Evolutionary conservation across 2,329 filamentous ascomycete species (phyloP).

Genomic region (Ophiocordyceps camponoti-floridani): DNA sequence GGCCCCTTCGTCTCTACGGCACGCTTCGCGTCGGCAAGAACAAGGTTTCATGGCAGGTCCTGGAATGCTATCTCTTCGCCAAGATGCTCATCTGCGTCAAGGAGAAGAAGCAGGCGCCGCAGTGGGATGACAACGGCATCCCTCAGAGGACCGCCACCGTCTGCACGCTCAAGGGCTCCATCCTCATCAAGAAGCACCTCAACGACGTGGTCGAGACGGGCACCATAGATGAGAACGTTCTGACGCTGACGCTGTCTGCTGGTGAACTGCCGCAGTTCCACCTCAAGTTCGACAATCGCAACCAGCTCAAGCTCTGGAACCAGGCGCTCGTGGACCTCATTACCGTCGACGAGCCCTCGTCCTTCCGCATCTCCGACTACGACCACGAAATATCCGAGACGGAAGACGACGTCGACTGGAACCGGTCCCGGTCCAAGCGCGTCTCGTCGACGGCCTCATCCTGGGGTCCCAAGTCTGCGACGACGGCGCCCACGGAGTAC

Average conservation of each 20-base stretch:
- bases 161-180: slow-evolving; percentile 90
- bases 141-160: slow-evolving; percentile 45
- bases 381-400: slow-evolving; percentile 67
- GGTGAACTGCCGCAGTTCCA: slow-evolving; percentile 87
- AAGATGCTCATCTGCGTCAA: slow-evolving; percentile 99
- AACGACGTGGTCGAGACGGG: slow-evolving; percentile 67
- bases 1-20: slow-evolving; percentile 76
- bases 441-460: slow-evolving; percentile 70
- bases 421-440: slow-evolving; percentile 44
- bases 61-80: slow-evolving; percentile 91
- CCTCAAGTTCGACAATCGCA: slow-evolving; percentile 68
- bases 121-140: slow-evolving; percentile 45
- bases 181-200: slow-evolving; percentile 93
- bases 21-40: slow-evolving; percentile 91
- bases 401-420: slow-evolving; percentile 72
- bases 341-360: slow-evolving; percentile 43
- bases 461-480: slow-evolving; percentile 68
- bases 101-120: slow-evolving; percentile 64
- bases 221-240: slow-evolving; percentile 56
- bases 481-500: slow-evolving; percentile 84
- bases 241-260: slow-evolving; percentile 83
- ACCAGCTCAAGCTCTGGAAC: slow-evolving; percentile 79
- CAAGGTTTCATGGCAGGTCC: slow-evolving; percentile 87
- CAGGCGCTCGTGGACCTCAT: slow-evolving; percentile 75
- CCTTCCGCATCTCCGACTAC: slow-evolving; percentile 56